Evolutionary conservation across 1,284 basidiomycete genomes (phyloP).

Genomic region (Austroboletus olivaceoglutinosus): DNA sequence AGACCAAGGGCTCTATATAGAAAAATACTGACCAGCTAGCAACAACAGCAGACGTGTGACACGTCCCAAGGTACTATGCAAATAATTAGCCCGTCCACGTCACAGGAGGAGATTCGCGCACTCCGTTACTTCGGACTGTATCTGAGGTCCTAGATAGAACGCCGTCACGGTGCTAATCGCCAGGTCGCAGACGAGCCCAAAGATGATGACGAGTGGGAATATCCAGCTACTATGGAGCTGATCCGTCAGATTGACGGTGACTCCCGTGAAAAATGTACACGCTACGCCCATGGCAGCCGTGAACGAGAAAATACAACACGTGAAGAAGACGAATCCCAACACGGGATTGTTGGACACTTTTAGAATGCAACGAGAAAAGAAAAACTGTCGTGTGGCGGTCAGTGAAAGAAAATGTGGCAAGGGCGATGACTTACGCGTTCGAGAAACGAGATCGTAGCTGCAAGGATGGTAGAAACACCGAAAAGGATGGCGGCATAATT

Average conservation of each 20-base stretch:
- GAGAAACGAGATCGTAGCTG: conserved; percentile 18
- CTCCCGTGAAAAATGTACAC: conserved; percentile 16
- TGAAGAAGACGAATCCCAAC: conserved; percentile 13
- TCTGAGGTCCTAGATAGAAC: conserved; percentile 13
- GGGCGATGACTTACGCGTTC: conserved; percentile 12
- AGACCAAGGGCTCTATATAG: not conserved
- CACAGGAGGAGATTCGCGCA: not conserved
- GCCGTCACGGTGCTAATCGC: conserved; percentile 8
- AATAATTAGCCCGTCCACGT: not conserved
- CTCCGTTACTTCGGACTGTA: conserved; percentile 1
- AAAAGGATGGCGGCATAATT: conserved; percentile 14
- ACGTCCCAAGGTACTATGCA: conserved; percentile 3
- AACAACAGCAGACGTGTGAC: conserved; percentile 7
- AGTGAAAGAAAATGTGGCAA: not conserved
- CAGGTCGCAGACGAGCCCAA: conserved; percentile 22
- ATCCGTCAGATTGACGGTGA: conserved; percentile 1
- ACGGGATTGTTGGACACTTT: conserved; percentile 15
- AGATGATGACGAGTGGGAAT: conserved; percentile 19
- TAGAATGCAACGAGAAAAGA: conserved; percentile 23
- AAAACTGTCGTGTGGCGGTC: conserved; percentile 13
- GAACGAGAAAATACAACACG: conserved; percentile 22
- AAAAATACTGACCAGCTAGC: conserved; percentile 15
- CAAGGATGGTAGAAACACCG: conserved; percentile 17
- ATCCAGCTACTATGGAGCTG: conserved; percentile 18
- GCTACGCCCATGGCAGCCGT: conserved; percentile 23